These are phyloP conservation scores for Jamesozyma rosinii DNA, from an alignment of 805 yeast species.

Conservation along the genomic window DNA sequence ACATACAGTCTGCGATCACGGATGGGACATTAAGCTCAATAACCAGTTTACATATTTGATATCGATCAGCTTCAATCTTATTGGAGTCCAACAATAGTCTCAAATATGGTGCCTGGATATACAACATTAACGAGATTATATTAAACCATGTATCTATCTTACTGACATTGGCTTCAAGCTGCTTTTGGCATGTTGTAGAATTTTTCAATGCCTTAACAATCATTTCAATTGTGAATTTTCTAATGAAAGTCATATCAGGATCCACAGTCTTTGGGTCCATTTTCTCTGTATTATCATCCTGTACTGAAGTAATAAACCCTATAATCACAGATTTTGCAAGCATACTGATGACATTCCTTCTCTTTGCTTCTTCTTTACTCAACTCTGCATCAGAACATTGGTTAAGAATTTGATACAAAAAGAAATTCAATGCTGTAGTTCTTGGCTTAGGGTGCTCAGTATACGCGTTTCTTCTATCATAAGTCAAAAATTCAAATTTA, in stretches of 20 bases:
- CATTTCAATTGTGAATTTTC: conserved; percentile 66
- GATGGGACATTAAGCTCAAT: conserved; percentile 57
- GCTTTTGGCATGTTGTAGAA: conserved; percentile 25
- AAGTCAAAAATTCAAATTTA: conserved; percentile 74
- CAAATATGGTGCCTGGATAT: conserved; percentile 25
- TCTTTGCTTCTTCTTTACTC: conserved; percentile 30
- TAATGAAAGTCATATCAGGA: conserved; percentile 59
- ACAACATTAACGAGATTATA: conserved; percentile 22
- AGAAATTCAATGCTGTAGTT: conserved; percentile 65
- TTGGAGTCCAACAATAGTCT: conserved; percentile 39
- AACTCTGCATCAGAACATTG: conserved; percentile 35
- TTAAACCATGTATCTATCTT: conserved; percentile 28
- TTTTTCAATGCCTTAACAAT: conserved; percentile 55
- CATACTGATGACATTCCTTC: conserved; percentile 50
- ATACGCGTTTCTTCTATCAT: conserved; percentile 45
- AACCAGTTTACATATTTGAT: conserved; percentile 53
- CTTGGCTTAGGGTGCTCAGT: conserved; percentile 52
- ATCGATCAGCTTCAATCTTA: conserved; percentile 51
- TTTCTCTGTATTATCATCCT: conserved; percentile 34
- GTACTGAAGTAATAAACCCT: conserved; percentile 53
- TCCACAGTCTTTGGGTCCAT: conserved; percentile 47
- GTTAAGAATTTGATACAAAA: conserved; percentile 65
- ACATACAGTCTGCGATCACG: conserved; percentile 49
- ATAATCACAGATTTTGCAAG: conserved; percentile 53
- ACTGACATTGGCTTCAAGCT: conserved; percentile 20